Percentiles rank a stretch among this genome's conserved stretches.
phyloP scores from a whole-genome alignment of 2,329 filamentous ascomycete genomes.

The Cytospora piceae region DNA sequence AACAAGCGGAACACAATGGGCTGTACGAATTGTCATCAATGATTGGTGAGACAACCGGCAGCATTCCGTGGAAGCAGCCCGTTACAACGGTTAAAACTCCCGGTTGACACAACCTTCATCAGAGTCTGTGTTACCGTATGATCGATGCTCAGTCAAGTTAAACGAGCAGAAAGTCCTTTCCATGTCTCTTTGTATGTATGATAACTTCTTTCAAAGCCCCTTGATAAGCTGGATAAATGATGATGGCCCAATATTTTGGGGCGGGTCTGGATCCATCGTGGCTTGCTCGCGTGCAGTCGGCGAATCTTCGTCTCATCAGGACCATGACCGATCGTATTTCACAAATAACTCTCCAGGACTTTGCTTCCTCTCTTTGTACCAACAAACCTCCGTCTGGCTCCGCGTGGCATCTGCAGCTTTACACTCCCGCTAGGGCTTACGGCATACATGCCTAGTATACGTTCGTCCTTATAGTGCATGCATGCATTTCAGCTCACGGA shows the following conservation, averaged over 20 bases:
- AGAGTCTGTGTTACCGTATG: too few relatives aligned
- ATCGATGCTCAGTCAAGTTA: too few relatives aligned
- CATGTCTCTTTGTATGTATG: too few relatives aligned
- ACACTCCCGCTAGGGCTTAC: slow-evolving; percentile 6
- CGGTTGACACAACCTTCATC: not conserved
- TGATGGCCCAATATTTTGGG: not conserved
- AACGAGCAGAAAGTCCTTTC: too few relatives aligned
- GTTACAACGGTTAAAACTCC: not conserved
- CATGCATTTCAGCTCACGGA: not conserved
- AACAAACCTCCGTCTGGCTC: not conserved
- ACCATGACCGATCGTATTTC: not conserved
- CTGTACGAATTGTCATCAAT: not conserved
- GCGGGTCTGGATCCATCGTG: slow-evolving; percentile 2
- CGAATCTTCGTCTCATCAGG: not conserved
- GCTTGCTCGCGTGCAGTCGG: not conserved
- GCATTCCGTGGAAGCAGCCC: not conserved
- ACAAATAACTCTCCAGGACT: not conserved
- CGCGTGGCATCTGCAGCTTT: not conserved
- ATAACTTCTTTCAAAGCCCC: not conserved
- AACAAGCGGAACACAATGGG: not conserved
- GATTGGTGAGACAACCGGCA: not conserved
- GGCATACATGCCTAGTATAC: not conserved
- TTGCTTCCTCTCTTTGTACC: too few relatives aligned
- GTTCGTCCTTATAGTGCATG: not conserved
- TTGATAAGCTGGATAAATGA: not conserved